These are phyloP conservation scores for Aspergillus carbonarius DNA, from an alignment of 2,329 filamentous ascomycete genomes.

Conservation along the genomic window DNA sequence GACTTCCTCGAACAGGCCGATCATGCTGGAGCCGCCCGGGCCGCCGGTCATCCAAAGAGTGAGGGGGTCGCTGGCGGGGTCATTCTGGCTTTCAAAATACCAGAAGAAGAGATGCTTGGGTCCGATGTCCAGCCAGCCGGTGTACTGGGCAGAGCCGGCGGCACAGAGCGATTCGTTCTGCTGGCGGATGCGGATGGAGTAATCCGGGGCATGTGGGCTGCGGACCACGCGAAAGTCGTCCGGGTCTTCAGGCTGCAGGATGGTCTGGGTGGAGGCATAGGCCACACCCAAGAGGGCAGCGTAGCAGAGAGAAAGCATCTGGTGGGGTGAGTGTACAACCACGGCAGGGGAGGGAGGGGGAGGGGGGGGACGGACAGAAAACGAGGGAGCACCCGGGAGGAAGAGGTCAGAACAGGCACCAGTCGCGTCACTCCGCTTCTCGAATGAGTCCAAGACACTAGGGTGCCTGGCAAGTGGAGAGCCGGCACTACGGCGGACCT, in stretches of 20 bases:
- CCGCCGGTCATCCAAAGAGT: constrained; percentile 26
- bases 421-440: too few relatives aligned
- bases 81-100: constrained; percentile 27
- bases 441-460: too few relatives aligned
- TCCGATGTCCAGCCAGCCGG: constrained; percentile 27
- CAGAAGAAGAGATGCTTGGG: constrained; percentile 22
- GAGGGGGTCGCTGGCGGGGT: constrained; percentile 21
- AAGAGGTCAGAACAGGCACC: not conserved
- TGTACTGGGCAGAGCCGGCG: constrained; percentile 28
- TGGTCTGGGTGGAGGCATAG: not conserved
- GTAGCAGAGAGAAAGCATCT: not conserved
- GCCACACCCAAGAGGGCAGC: not conserved
- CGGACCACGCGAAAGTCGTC: not conserved
- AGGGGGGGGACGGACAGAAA: not conserved
- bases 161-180: constrained; percentile 27
- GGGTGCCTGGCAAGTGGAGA: too few relatives aligned
- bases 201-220: constrained; percentile 6
- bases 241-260: not conserved
- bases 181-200: constrained; percentile 27
- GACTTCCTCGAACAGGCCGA: constrained; percentile 18
- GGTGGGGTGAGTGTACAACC: not conserved
- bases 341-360: not conserved
- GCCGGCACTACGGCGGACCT: too few relatives aligned
- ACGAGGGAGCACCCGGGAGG: too few relatives aligned
- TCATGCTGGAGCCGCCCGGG: constrained; percentile 22